Base-by-base conservation (phyloP, 2,329 filamentous ascomycete genomes). In the Neospermospora avenae region DNA sequence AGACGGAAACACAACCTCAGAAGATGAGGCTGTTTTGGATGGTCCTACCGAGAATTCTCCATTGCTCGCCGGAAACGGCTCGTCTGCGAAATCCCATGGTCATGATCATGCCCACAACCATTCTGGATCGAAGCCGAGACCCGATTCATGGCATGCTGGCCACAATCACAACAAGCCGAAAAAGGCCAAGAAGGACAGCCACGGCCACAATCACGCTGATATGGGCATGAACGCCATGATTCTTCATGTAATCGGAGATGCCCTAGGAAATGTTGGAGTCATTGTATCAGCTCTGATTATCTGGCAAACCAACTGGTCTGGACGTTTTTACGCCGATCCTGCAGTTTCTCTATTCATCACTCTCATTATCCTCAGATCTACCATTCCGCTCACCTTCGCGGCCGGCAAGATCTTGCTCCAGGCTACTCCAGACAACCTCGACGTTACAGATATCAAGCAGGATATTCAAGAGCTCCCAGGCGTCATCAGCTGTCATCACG, bases 341-440 rank as follows among this genome's bases (percentile, higher is more conserved):
- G 84, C 86, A 18, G 93, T 99, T 61, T 99, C 95, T 0, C 84
- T 99, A 16, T 83, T 98, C 75, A 99, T 99, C 75, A 97, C 95
- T 1, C 76, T 92, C 61, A 89, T 89, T 68, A 88, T 90, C 62
- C 81, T 89, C 61, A 82, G 82, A 65, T 90, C 89, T 1, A 88
- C 89, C 7, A 84, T 95, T 53, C 90, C 91, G 1, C 84, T 96
- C 22, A 93, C 90, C 65, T 83, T 85, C 66, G 90, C 89, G 31
- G 91, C 90, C 4, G 87, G 89, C 53, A 89, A 95, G 69, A 96
- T 99, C 59, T 84, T 99, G 14, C 84, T 99, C 0, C 95, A 99
- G 76, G 95, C 93, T 2, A 96, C 95, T 0, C 95, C 95, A 0
- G 88, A 92, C 61, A 90, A 93, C 57, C 87, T 99, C 69, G 87